Base-by-base conservation (phyloP, 2,329 filamentous ascomycete species). In the Periconia digitata region DNA sequence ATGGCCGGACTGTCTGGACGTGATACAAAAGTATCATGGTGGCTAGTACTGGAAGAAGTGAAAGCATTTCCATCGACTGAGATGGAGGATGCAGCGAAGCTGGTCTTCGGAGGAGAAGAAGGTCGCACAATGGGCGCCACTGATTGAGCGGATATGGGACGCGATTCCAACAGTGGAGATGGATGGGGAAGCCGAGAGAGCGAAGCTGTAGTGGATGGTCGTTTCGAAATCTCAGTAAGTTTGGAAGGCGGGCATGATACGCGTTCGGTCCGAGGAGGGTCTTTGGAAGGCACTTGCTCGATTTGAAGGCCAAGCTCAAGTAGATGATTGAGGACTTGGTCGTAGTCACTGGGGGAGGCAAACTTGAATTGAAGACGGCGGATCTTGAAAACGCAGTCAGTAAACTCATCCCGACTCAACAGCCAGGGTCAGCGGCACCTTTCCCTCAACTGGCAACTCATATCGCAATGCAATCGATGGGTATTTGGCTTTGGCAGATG, bases 291-390 rank as follows among this genome's bases (percentile, higher is more conserved):
- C 22, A 36, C n/a, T 10, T 10, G 10, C n/a, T 32, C 27, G 3
- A 69, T 69, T 39, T 32, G 64, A 41, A 67, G 70, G 48, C 69
- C 70, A 13, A 70, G 56, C 16, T 53, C 49, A 20, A 57, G 45
- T 46, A 76, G 55, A 61, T 67, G 54, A 44, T 58, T 56, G 48
- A 67, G 55, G 47, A 57, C 61, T 50, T 48, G 53, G 47, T 67
- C 67, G 39, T 64, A 77, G 44, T 76, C 74, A 21, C 56, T 43
- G 8, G 67, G 58, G 5, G 64, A 70, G 15, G 50, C 56, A 50
- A 78, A 77, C 44, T 67, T 75, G 18, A 79, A 50, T 51, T 79
- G 76, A 34, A 76, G 62, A 38, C 75, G 70, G 34, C 73, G 68
- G 23, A 74, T 50, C 76, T 78, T 39, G 15, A 3, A 16, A 5